Evolutionary conservation across 306 rosid genomes (phyloP), one percentile per base, ranked within the genome.

Genomic region (Cicer pinnatifidum): DNA sequence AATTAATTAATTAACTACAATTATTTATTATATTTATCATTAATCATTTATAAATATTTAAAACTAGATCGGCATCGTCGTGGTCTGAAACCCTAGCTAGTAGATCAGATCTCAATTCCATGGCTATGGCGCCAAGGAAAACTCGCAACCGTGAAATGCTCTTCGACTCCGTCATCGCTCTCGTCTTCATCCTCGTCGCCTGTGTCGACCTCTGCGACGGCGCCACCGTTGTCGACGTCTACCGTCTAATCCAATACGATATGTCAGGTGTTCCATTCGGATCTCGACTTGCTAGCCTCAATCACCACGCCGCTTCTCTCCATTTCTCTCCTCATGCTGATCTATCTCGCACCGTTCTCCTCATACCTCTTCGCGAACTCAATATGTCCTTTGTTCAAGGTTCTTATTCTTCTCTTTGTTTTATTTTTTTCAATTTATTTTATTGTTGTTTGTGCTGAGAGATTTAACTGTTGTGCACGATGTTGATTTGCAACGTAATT

Each of bases 201-300:
- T 91, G 96, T 81, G 96, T 87, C 45, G 99, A 92, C 85, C 88
- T 95, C 75, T 88, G 99, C 52, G 97, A 92, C 86, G 97, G 89
- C 73, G 99, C 97, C 80, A 86, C 97, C 8, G 97, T 90, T 46
- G 99, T 95, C 64, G 99, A 95, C 28, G 97, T 95, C 40, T 95
- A 91, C 80, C 92, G 97, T 1, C 86, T 94, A 58, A 94, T 94
- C 75, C 99, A 94, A 71, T 94, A 94, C 76, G 99, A 94, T 69
- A 88, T 94, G 78, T 86, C 96, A 5, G 96, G 97, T 0, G 86
- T 75, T 38, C 97, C 97, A 0, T 88, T 95, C 11, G 99, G 99
- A 92, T 95, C 99, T 81, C 97, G 97, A 12, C 88, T 92, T 45
- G 97, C 99, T 37, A 78, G 82, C 8, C 92, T 95, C 73, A 95